Evolutionary conservation across 208 protist genomes (phyloP), one percentile per base, ranked within the genome.

Genomic region (Balamuthia mandrillaris): DNA sequence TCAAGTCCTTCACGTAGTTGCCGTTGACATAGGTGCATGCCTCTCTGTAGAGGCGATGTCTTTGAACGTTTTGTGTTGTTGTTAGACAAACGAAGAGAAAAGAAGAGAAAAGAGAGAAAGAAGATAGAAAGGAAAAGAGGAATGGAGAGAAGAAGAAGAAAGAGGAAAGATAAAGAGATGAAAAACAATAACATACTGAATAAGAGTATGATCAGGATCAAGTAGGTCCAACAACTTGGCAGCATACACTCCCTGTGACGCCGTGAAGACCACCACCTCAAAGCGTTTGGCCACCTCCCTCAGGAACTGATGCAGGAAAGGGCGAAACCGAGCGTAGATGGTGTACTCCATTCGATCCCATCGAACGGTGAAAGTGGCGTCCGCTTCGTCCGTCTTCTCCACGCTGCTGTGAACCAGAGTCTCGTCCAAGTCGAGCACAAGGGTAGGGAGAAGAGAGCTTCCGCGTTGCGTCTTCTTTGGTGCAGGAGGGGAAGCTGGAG

Each of bases 381-480:
- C 82, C 5, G 51, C 35, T 9, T 29, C 66, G 18, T 42, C 12
- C 41, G 12, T 35, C 56, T 52, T 10, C 47, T 52, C 47, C 14
- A 52, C 10, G 18, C 10, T 18, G 14, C 83, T 93, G 66, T 95
- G 93, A 14, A 95, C 90, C 3, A 95, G 81, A 24, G 93, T 95
- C 79, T 95, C 93, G 66, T 95, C 93, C 0, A 95, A 66, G 63
- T 95, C 93, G 2, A 95, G 85, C 0, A 95, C 91, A 14, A 95
- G 87, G 27, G 91, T 93, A 1, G 75, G 49, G n/a, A n/a, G n/a
- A n/a, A n/a, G n/a, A n/a, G n/a, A 14, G 49, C 16, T 21, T 54
- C 27, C 49, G 49, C 18, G 49, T 56, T 56, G 18, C n/a, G 49
- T 56, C 49, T n/a, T 56, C n/a, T 18, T 27, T n/a, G 49, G 49